A percentile compares a stretch with the other conserved stretches of the same genome.
phyloP scores from a whole-genome alignment of 2,329 filamentous ascomycete species.

The Arthrocladium fulminans region DNA sequence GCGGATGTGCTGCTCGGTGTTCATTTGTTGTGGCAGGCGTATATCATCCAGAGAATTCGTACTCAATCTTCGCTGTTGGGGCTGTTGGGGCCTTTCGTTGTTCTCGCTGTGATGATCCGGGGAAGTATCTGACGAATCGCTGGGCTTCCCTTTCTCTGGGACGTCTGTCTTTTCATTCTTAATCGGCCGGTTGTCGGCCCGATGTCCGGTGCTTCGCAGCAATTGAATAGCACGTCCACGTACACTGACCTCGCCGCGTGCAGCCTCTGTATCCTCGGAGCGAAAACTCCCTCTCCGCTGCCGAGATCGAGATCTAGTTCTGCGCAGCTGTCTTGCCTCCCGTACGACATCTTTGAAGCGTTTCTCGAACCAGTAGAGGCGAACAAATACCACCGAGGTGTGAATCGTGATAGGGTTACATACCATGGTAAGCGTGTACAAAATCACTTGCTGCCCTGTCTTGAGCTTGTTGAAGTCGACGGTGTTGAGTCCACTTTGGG shows the following conservation, averaged over 20 bases:
- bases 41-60: constrained; percentile 36
- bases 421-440: constrained; percentile 63
- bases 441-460: constrained; percentile 63
- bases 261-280: constrained; percentile 31
- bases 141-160: constrained; percentile 9
- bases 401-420: constrained; percentile 80
- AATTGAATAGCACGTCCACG: constrained; percentile 26
- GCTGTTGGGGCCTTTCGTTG: not conserved
- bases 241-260: constrained; percentile 18
- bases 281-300: constrained; percentile 38
- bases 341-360: constrained; percentile 76
- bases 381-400: constrained; percentile 78
- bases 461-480: constrained; percentile 55
- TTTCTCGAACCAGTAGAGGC: constrained; percentile 97
- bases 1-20: constrained; percentile 72
- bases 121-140: constrained; percentile 6
- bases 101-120: not conserved
- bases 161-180: not conserved
- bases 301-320: constrained; percentile 51
- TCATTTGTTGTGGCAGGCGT: constrained; percentile 44
- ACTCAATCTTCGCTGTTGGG: constrained; percentile 14
- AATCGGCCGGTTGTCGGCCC: not conserved
- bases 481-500: constrained; percentile 89
- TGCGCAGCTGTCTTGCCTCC: constrained; percentile 60
- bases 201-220: constrained; percentile 20